These are phyloP conservation scores for Alternaria alternata DNA, from an alignment of 2,329 filamentous ascomycete genomes.

Conservation along the genomic window DNA sequence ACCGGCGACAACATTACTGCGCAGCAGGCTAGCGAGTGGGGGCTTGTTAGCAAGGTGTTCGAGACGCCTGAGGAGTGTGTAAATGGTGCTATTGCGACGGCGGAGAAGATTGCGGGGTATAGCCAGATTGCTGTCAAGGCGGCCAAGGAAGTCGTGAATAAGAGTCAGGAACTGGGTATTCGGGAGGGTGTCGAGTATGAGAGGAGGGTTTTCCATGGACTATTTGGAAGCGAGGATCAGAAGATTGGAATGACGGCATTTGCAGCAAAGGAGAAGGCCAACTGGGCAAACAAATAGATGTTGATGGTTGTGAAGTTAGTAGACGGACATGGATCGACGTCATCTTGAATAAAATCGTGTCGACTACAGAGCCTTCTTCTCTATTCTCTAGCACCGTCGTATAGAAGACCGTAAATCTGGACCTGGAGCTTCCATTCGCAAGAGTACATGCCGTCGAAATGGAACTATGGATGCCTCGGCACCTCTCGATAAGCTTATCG, in stretches of 20 bases:
- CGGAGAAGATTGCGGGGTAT: slow-evolving; percentile 87
- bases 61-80: slow-evolving; percentile 82
- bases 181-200: slow-evolving; percentile 95
- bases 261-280: slow-evolving; percentile 89
- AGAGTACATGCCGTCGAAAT: no score
- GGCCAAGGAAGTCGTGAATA: slow-evolving; percentile 98
- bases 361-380: no score
- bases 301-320: neutral
- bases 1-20: slow-evolving; percentile 76
- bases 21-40: slow-evolving; percentile 86
- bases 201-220: slow-evolving; percentile 86
- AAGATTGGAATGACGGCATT: slow-evolving; percentile 97
- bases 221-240: slow-evolving; percentile 96
- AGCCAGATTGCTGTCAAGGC: slow-evolving; percentile 87
- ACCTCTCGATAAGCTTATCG: slow-evolving; percentile 19
- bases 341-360: no score
- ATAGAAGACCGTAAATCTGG: rapidly evolving
- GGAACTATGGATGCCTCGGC: no score
- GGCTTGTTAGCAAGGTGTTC: slow-evolving; percentile 84
- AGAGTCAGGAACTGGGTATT: slow-evolving; percentile 90
- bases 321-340: neutral
- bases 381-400: no score
- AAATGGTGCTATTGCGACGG: slow-evolving; percentile 80
- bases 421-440: no score
- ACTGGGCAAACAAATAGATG: slow-evolving; percentile 81